Conservation (phyloP, 1,139 yeast species). For the Taphrina flavorubra region DNA sequence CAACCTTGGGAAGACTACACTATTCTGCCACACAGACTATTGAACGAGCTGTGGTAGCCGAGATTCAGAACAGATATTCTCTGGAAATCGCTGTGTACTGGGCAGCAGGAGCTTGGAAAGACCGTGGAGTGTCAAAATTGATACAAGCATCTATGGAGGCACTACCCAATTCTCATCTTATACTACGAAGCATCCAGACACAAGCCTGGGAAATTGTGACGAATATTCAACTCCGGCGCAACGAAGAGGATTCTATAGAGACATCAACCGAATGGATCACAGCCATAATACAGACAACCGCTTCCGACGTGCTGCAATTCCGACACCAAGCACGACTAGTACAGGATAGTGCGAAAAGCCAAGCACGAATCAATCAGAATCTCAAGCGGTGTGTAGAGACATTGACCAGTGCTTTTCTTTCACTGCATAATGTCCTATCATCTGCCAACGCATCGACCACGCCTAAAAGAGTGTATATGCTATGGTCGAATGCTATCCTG, state of each 20-base stretch:
- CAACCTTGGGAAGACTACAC: slow-evolving; percentile 26
- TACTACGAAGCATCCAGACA: slow-evolving; percentile 19
- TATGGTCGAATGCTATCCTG: slow-evolving; percentile 20
- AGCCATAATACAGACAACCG: slow-evolving; percentile 17
- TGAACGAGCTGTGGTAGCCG: slow-evolving; percentile 5
- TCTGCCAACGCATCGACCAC: slow-evolving; percentile 1
- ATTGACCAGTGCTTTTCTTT: neutral
- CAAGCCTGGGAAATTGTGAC: slow-evolving; percentile 29
- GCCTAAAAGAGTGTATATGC: slow-evolving; percentile 4
- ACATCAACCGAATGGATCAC: slow-evolving; percentile 19
- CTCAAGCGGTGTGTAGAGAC: slow-evolving; percentile 12
- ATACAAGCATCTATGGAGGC: slow-evolving; percentile 21
- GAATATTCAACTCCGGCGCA: slow-evolving; percentile 13
- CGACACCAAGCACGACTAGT: slow-evolving; percentile 11
- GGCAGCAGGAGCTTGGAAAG: slow-evolving; percentile 35
- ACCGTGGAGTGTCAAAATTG: slow-evolving; percentile 23
- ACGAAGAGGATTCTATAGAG: slow-evolving; percentile 15
- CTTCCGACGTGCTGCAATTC: slow-evolving; percentile 32
- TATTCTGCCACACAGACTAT: slow-evolving; percentile 18
- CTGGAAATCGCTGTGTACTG: slow-evolving; percentile 36
- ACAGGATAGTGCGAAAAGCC: neutral
- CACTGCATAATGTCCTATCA: slow-evolving; percentile 1
- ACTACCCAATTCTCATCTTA: slow-evolving; percentile 29
- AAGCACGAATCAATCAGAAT: slow-evolving; percentile 16
- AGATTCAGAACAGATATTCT: slow-evolving; percentile 32